Base-by-base conservation (phyloP, 805 yeast genomes). In the Ogataea degrootiae region DNA sequence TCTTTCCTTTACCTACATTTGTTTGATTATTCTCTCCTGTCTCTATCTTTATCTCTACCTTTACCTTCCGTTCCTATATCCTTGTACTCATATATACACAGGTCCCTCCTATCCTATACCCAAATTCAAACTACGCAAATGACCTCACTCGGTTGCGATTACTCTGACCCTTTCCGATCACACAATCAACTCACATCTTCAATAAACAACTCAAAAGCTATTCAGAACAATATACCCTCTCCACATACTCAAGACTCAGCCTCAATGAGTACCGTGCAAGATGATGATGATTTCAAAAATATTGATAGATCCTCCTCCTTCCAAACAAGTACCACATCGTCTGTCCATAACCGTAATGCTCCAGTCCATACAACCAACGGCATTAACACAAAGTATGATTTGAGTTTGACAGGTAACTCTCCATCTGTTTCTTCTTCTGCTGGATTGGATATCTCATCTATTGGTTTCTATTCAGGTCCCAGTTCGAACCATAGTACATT, bases 281-380 rank as follows among this genome's bases (percentile, higher is more conserved):
- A 67, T 50, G 72, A 67, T 35, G 65, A 58, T 21, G 71, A 67
- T 46, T 63, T 63, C 51, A 59, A 53, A 42, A 47, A 53, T 37
- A 43, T 60, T 12, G 69, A 65, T 41, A 55, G 66, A 22, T 66
- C 70, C 0, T 66, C 71, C 11, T 68, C 72, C 19, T 63, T 68
- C 41, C 71, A 67, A 51, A 68, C 72, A 3, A 65, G 69, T 46
- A 61, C 69, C 2, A 52, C 60, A 5, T 62, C 70, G 1, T 61
- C 69, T 7, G 42, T 55, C 6, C 47, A 39, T 17, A 54, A 40
- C 21, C 39, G 34, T 34, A 34, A 15, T 34, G 7, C n/a, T 3
- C 34, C 34, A 5, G 19, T 15, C 8, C 19, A 39, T 16, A 23
- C 23, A 17, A 15, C 16, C 3, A 39, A 39, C 4, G 26, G 19